Base-by-base conservation (phyloP, 352 stramenopile species). In the Globisporangium paroecandrum region DNA sequence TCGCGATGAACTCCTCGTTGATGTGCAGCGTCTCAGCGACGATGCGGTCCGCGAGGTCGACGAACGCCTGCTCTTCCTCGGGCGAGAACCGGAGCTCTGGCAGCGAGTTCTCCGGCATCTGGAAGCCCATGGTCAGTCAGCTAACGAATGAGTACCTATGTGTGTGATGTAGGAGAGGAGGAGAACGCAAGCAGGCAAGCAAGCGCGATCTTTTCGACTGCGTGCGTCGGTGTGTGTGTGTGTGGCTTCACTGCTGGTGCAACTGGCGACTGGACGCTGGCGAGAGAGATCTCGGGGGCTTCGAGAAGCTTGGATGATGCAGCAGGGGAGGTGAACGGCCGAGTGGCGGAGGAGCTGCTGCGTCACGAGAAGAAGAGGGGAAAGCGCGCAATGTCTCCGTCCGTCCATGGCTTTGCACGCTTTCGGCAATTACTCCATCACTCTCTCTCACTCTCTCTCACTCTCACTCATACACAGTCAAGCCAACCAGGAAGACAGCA, bases 11-110 rank as follows among this genome's bases (percentile, higher is more conserved):
- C 24, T 64, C 66, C 34, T 85, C 82, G 67, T 86, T 77, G 5
- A 76, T 73, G 13, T 82, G 73, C 51, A 90, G 74, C 20, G 79
- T 86, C 63, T 86, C 82, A 43, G 78, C 78, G 49, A 90, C 73
- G 66, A 90, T 78, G 15, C 70, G 68, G 58, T 89, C 80, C 12
- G 80, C 77, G 64, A 82, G 70, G 66, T 85, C 72, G 22, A 70
- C 76, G 36, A 90, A 57, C 24, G 69, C 67, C 4, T 71, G 67
- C 49, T 88, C 72, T 43, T 87, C 69, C 8, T 57, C 66, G 25
- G 58, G 70, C 8, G 75, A 77, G 41, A 91, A 71, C 58, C 62
- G 34, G 64, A 78, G 71, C 63, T 66, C 46, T 9, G 68, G 68
- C 51, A 77, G 72, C 54, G 68, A 58, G 10, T 55, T 49, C 32